These are phyloP conservation scores for Diddensiella caesifluorescens DNA, from an alignment of 805 yeast species.

Conservation along the genomic window DNA sequence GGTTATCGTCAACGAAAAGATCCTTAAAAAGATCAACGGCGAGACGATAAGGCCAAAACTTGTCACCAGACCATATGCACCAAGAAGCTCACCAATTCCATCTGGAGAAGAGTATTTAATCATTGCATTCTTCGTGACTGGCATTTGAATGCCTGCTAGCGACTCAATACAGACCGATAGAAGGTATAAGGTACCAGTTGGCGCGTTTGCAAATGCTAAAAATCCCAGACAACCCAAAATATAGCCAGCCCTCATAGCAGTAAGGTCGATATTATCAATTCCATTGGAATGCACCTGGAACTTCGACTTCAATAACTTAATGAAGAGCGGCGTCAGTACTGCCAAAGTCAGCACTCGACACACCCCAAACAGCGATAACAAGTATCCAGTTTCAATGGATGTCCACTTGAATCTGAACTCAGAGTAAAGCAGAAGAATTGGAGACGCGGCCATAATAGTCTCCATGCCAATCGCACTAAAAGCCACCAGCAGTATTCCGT, in stretches of 20 bases:
- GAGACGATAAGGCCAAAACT: slow-evolving; percentile 19
- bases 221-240: slow-evolving; percentile 15
- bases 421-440: slow-evolving; percentile 26
- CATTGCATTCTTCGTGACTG: slow-evolving; percentile 21
- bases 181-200: slow-evolving; percentile 15
- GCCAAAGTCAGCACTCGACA: slow-evolving; percentile 25
- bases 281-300: slow-evolving; percentile 6
- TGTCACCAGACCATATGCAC: slow-evolving; percentile 23
- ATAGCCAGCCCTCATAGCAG: slow-evolving; percentile 20
- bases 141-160: slow-evolving; percentile 21
- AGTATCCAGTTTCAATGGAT: slow-evolving; percentile 30
- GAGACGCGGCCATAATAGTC: slow-evolving; percentile 15
- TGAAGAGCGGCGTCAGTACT: slow-evolving; percentile 22
- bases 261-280: slow-evolving; percentile 21
- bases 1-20: slow-evolving; percentile 20
- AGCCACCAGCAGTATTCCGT: slow-evolving; percentile 20
- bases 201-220: slow-evolving; percentile 21
- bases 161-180: slow-evolving; percentile 17
- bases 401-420: slow-evolving; percentile 31
- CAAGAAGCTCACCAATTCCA: slow-evolving; percentile 26
- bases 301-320: slow-evolving; percentile 12
- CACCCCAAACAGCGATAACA: slow-evolving; percentile 26
- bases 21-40: slow-evolving; percentile 17
- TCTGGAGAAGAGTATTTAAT: slow-evolving; percentile 23
- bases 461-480: slow-evolving; percentile 15